phyloP scores from a whole-genome alignment of 1,284 basidiomycete genomes.

The Sporisorium sorghi region DNA sequence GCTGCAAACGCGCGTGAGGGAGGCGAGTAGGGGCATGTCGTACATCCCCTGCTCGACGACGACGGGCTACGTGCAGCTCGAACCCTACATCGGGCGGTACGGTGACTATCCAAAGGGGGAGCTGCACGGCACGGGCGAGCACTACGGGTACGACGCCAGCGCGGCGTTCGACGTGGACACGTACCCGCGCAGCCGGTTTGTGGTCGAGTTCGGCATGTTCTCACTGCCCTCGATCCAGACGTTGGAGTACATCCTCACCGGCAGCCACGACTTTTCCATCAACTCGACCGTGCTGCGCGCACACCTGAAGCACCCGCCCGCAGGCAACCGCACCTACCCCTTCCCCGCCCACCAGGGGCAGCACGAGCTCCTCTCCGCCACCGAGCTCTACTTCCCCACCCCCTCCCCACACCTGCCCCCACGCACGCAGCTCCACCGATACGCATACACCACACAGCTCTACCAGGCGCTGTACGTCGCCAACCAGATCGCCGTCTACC shows the following conservation, averaged over 20 bases:
- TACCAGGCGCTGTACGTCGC: constrained; percentile 55
- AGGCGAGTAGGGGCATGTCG: constrained; percentile 74
- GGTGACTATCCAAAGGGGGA: constrained; percentile 72
- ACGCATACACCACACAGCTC: constrained; percentile 48
- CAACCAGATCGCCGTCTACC: constrained; percentile 77
- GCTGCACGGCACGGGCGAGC: constrained; percentile 72
- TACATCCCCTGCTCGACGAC: constrained; percentile 76
- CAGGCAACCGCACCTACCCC: constrained; percentile 74
- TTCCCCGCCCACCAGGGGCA: constrained; percentile 75
- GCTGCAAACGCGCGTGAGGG: constrained; percentile 73
- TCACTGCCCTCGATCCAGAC: constrained; percentile 77
- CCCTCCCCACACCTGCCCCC: not conserved
- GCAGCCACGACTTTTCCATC: constrained; percentile 73
- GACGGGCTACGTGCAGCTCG: constrained; percentile 74
- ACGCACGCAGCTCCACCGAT: constrained; percentile 27
- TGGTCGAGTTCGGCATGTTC: constrained; percentile 78
- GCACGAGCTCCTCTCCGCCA: constrained; percentile 73
- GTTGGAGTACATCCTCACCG: constrained; percentile 75
- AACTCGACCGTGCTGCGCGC: constrained; percentile 76
- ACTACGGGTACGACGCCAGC: constrained; percentile 74
- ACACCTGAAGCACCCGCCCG: constrained; percentile 74
- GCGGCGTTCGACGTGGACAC: constrained; percentile 75
- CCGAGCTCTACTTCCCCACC: constrained; percentile 70
- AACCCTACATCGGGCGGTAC: constrained; percentile 75
- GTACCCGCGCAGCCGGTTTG: constrained; percentile 75